phyloP scores from a whole-genome alignment of 179 eudicot genomes.

The Drosera spatulata region DNA sequence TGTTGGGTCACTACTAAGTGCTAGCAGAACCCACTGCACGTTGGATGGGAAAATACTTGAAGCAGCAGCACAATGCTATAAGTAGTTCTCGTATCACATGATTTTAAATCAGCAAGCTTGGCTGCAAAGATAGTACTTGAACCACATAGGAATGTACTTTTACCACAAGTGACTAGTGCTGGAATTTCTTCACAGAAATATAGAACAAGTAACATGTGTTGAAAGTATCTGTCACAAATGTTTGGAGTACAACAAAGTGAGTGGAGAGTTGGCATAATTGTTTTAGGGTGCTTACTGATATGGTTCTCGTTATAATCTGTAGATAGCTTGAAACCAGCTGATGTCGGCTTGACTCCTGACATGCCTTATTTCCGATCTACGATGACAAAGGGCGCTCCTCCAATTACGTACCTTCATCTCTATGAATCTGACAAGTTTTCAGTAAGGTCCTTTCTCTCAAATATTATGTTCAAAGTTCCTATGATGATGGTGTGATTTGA shows the following conservation, averaged over 20 bases:
- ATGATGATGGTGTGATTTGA: background rate
- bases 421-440: conserved; percentile 65
- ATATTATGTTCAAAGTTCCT: background rate
- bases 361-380: conserved; percentile 49
- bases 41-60: too few species aligned
- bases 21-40: too few species aligned
- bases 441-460: conserved; percentile 26
- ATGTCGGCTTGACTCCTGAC: conserved; percentile 49
- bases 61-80: too few species aligned
- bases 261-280: background rate
- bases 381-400: conserved; percentile 21
- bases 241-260: background rate
- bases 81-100: too few species aligned
- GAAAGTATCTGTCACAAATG: background rate
- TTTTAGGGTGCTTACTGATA: background rate
- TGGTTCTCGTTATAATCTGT: conserved; percentile 2
- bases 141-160: too few species aligned
- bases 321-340: conserved; percentile 54
- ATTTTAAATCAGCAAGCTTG: too few species aligned
- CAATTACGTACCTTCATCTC: conserved; percentile 58
- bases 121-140: too few species aligned
- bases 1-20: too few species aligned
- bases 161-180: too few species aligned
- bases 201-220: too few species aligned
- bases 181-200: too few species aligned